Evolutionary conservation across 2,329 filamentous ascomycete species (phyloP), one percentile per base, ranked within the genome.

Genomic region (Monilinia fructigena): DNA sequence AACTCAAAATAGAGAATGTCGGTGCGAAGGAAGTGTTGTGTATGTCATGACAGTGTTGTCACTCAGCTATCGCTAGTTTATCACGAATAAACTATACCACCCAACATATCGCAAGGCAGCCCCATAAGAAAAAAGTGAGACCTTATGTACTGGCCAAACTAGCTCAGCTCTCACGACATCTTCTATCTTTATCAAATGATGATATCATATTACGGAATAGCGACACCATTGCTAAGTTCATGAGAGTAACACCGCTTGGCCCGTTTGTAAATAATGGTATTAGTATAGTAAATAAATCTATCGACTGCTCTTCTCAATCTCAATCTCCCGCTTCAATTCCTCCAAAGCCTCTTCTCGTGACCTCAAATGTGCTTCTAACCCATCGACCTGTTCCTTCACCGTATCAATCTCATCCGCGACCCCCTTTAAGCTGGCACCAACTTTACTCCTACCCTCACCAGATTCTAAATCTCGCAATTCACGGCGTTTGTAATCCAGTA

Each of bases 381-480:
- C 93, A 71, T 97, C 93, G 2, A 99, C 89, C 82, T 99, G 94
- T 79, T 98, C 94, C 74, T 86, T 89, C n/a, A 99, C 92, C 55
- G 91, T 91, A 74, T 90, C 85, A 76, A 99, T 85, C 79, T 99
- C 95, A 48, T 96, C 93, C 67, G 86, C 82, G 53, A 97, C 87
- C 48, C 88, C 87, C 78, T 93, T 90, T 68, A 98, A 77, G 68
- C 85, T 86, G 69, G 89, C 86, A 0, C 92, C 93, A 10, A 85
- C 86, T 74, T 88, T 87, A 62, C 81, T 86, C 80, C 84, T 89
- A 70, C 85, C 88, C 65, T 86, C 84, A 40, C 90, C 91, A 70
- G 87, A 85, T 78, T 95, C 89, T 78, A 93, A 75, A 61, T 90
- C 93, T 72, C 86, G 83, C 76, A 94, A 82, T 81, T 89, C 89